phyloP scores from a whole-genome alignment of 2,329 filamentous ascomycete genomes.

The Neophaeococcomyces mojaviensis region DNA sequence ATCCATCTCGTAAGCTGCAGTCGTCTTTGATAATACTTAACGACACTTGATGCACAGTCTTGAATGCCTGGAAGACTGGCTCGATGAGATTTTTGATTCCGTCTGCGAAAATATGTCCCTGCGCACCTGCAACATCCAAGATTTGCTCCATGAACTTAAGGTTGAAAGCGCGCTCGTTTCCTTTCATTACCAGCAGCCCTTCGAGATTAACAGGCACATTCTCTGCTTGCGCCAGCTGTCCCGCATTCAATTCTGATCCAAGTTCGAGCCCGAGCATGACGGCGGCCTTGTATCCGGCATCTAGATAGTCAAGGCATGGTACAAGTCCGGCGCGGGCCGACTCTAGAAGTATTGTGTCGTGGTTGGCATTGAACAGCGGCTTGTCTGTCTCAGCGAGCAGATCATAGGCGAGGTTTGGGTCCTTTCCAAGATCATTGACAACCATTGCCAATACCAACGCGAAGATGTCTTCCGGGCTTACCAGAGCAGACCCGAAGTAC shows the following conservation, averaged over 20 bases:
- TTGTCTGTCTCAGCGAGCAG: constrained; percentile 12
- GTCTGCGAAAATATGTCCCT: constrained; percentile 29
- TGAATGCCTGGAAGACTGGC: constrained; percentile 28
- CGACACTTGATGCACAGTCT: constrained; percentile 26
- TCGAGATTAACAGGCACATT: constrained; percentile 28
- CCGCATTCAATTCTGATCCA: constrained; percentile 32
- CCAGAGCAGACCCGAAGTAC: constrained; percentile 21
- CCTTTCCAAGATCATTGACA: constrained; percentile 35
- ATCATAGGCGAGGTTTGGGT: constrained; percentile 26
- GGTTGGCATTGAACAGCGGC: constrained; percentile 20
- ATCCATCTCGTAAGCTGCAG: constrained; percentile 25
- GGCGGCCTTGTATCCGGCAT: constrained; percentile 16
- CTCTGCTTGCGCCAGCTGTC: constrained; percentile 34
- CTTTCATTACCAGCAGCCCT: constrained; percentile 23
- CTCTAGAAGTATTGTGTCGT: constrained; percentile 28
- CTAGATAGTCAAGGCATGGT: constrained; percentile 24
- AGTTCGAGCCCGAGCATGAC: constrained; percentile 30
- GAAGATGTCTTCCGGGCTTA: constrained; percentile 22
- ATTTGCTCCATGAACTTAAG: constrained; percentile 33
- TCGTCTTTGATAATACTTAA: constrained; percentile 24
- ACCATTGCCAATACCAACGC: constrained; percentile 29
- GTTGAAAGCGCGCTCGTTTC: constrained; percentile 26
- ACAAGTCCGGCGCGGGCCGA: constrained; percentile 26
- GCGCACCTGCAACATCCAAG: constrained; percentile 33
- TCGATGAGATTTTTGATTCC: constrained; percentile 29